Evolutionary conservation across 306 rosid genomes (phyloP), one percentile per base, ranked within the genome.

Genomic region (Ziziphus jujuba): DNA sequence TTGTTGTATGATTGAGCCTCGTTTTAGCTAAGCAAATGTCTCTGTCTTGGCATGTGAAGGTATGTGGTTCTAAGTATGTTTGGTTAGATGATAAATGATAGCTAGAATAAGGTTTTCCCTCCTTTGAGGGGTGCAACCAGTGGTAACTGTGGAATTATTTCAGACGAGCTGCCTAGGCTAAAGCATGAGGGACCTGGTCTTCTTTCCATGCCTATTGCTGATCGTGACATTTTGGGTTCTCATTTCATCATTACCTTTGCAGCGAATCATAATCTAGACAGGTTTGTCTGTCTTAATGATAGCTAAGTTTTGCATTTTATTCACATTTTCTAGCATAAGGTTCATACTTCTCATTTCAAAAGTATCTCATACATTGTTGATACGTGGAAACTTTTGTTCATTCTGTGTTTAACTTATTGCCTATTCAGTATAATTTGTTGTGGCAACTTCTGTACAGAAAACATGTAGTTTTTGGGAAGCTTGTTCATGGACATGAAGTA

Each of bases 401-500:
- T 49, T 23, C 28, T 52, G 7, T 35, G 6, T 33, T 20, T 40
- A 21, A 5, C 35, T 31, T 5, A 6, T 22, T 0, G 44, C 23
- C 48, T 74, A 61, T 61, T 54, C 31, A 67, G 16, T 49, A 61
- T 58, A 59, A 67, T 40, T 63, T 66, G 16, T 19, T 47, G 56
- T 69, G 43, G 36, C 66, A 13, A 73, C 38, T 15, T 76, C 49
- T 78, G 64, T 71, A 60, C 88, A 93, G 99, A 84, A 93, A 93
- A 78, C 81, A 86, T 74, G 80, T 90, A 55, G 95, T 90, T 53
- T 93, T 93, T 77, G 99, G 99, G 64, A 90, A 84, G 80, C 88
- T 93, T 88, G 86, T 81, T 69, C 87, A 81, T 49, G 99, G 99
- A 23, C 80, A 77, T 67, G 81, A 79, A 44, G 25, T 93, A 38